Evolutionary conservation across 2,329 filamentous ascomycete genomes (phyloP).

Genomic region (Hypoxylon sp.): DNA sequence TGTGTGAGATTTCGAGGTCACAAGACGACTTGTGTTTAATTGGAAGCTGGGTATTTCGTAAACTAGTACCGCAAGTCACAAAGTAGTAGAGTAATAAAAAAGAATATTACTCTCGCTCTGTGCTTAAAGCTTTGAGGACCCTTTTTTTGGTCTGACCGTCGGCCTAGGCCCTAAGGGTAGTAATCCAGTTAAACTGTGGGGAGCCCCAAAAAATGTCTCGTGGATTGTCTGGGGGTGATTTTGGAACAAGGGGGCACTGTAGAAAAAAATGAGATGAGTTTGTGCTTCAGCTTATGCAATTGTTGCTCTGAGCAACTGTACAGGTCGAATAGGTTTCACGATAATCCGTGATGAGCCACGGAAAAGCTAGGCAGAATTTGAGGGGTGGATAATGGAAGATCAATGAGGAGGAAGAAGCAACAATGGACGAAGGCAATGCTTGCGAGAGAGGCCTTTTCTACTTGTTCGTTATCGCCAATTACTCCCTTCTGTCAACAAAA

Average conservation of each 20-base stretch:
- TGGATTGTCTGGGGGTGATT: conserved; percentile 30
- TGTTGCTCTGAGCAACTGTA: background rate
- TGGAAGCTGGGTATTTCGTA: conserved; percentile 25
- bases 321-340: conserved; percentile 9
- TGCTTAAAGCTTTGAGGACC: conserved; percentile 20
- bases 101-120: conserved; percentile 22
- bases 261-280: conserved; percentile 7
- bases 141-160: conserved; percentile 38
- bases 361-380: background rate
- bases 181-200: conserved; percentile 30
- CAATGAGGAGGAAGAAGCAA: conserved; percentile 16
- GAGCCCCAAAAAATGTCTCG: conserved; percentile 31
- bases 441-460: conserved; percentile 30
- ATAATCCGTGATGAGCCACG: conserved; percentile 5
- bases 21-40: conserved; percentile 40
- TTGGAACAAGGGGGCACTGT: conserved; percentile 28
- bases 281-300: conserved; percentile 2
- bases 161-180: conserved; percentile 20
- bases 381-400: conserved; percentile 8
- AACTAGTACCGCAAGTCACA: conserved; percentile 30
- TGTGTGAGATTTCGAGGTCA: conserved; percentile 40
- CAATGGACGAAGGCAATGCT: conserved; percentile 10
- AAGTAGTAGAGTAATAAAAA: conserved; percentile 15
- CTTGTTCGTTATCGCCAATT: conserved; percentile 30
- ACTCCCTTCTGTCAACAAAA: conserved; percentile 37